These are phyloP conservation scores for Capsicum pubescens DNA, from an alignment of 257 asterid genomes.

Conservation along the genomic window DNA sequence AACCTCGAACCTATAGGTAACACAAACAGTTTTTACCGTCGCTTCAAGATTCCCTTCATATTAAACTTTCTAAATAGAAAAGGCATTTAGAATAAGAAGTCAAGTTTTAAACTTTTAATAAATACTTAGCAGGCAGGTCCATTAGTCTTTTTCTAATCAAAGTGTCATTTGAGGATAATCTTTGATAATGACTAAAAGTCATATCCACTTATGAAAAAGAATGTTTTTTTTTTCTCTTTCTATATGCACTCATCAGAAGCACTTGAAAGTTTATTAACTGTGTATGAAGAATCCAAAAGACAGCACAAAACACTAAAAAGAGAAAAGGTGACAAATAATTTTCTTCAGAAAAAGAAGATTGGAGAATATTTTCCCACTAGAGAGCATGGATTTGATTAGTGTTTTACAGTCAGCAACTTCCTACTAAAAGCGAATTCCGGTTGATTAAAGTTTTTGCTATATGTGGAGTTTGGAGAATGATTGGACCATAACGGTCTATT, in stretches of 20 bases:
- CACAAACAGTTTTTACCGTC: not conserved
- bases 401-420: not conserved
- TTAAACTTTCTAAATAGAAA: not conserved
- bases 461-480: too few relatives aligned
- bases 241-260: not conserved
- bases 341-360: conserved; percentile 3
- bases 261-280: not conserved
- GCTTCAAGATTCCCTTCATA: not conserved
- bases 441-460: too few relatives aligned
- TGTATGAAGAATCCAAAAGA: not conserved
- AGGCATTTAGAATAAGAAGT: not conserved
- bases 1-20: not conserved
- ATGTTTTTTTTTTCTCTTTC: not conserved
- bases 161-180: conserved; percentile 13
- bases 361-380: conserved; percentile 20
- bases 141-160: not conserved
- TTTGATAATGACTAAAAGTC: not conserved
- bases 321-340: not conserved
- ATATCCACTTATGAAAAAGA: not conserved
- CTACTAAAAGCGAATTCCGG: too few relatives aligned
- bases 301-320: conserved; percentile 24
- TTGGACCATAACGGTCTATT: too few relatives aligned
- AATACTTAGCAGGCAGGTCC: not conserved
- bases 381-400: not conserved
- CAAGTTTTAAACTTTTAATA: not conserved